These are phyloP conservation scores for Aspergillus haitiensis DNA, from an alignment of 495 filamentous ascomycete genomes.

Conservation along the genomic window DNA sequence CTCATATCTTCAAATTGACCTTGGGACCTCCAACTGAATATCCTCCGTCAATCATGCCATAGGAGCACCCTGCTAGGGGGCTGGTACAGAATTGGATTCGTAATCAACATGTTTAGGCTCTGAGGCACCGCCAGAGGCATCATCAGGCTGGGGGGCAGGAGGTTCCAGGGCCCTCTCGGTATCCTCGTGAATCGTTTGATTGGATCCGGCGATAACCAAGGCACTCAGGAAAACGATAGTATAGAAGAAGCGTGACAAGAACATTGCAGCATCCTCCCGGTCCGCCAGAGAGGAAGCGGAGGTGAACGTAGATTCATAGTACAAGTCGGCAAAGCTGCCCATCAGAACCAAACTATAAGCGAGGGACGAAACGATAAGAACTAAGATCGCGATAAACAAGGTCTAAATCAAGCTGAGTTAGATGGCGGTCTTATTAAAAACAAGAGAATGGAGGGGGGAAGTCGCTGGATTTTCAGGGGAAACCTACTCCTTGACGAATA, in stretches of 20 bases:
- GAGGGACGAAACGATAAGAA: conserved; percentile 6
- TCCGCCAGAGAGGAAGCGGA: conserved; percentile 1
- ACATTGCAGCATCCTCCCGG: conserved; percentile 4
- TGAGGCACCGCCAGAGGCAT: neutral
- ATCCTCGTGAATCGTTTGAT: conserved; percentile 4
- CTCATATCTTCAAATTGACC: too few relatives aligned
- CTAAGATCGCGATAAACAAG: neutral
- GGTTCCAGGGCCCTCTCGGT: neutral
- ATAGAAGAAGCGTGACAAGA: conserved; percentile 14
- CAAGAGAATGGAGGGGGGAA: neutral
- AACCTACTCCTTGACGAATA: conserved; percentile 21
- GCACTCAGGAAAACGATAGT: conserved; percentile 9
- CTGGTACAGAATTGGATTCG: too few relatives aligned
- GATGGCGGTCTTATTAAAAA: neutral
- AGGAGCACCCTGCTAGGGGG: too few relatives aligned
- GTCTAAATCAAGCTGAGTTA: neutral
- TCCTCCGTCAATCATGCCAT: too few relatives aligned
- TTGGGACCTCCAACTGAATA: too few relatives aligned
- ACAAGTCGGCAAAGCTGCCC: conserved; percentile 12
- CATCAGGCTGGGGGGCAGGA: neutral
- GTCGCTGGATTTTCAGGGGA: too few relatives aligned
- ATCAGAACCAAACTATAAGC: conserved; percentile 1
- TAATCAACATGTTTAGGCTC: neutral
- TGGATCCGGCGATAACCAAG: conserved; percentile 3
- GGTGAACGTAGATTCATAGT: neutral